Base-by-base conservation (phyloP, 2,329 filamentous ascomycete species). In the Fusarium chuoi region DNA sequence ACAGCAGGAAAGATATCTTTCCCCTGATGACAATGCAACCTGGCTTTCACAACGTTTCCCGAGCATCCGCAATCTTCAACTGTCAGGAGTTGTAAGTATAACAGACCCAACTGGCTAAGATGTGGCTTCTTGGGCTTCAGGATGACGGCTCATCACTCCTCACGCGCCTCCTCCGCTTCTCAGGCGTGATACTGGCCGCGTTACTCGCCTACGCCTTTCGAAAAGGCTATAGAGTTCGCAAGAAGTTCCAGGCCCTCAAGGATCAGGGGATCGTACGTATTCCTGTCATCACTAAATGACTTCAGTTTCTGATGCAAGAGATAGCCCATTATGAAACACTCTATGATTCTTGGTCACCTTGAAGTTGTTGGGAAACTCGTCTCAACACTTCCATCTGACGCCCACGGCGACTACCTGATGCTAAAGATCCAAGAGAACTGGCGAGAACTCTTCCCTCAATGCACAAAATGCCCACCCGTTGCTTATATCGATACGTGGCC, bases 401-500 rank as follows among this genome's bases (percentile, higher is more conserved):
- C 72, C 11, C 70, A 75, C 14, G 59, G 62, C 18, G 62, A 68
- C 39, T 75, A 75, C 15, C 4, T 75, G 18, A 70, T 73, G 39
- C 52, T 67, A 10, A 64, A 45, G 46, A 68, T 75, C 8, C 58
- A 54, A 26, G 69, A 75, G 18, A 73, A 75, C 36, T 75, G 65
- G 72, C 64, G 51, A 18, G 44, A 75, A 18, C 60, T 75, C 5
- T 75, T 75, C 44, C 69, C 73, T 3, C 61, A 75, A 42, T 73
- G 69, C 33, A 59, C 62, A 10, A 71, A 64, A 62, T 78, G 77
- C 13, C 78, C 79, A 17, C 73, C 76, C 10, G 62, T 79, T 6
- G 62, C 73, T 36, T 81, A 79, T 51, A 36, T 81, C 30, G 80
- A 81, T 56, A 67, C 73, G 17, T 81, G 80, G 80, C 80, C 80